These are phyloP conservation scores for Leucosporidium creatinivorum DNA, from an alignment of 768 basidiomycete species.

Conservation along the genomic window DNA sequence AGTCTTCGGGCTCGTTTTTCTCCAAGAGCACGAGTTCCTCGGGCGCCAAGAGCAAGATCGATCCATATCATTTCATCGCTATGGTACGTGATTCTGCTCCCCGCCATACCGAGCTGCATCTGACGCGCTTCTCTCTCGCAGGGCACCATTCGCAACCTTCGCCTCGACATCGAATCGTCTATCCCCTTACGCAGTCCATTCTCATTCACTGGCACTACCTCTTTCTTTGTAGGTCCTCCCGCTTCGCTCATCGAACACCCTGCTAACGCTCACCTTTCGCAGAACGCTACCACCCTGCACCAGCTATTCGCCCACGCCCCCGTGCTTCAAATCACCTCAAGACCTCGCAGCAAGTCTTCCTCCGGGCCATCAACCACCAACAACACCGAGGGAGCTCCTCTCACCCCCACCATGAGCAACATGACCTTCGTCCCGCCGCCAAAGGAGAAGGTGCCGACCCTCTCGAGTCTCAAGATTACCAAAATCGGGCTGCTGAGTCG, in stretches of 20 bases:
- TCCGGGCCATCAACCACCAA: neutral
- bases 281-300: slow-evolving; percentile 38
- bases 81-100: slow-evolving; percentile 49
- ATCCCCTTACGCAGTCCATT: slow-evolving; percentile 41
- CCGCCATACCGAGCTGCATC: neutral
- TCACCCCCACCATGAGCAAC: slow-evolving; percentile 16
- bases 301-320: slow-evolving; percentile 38
- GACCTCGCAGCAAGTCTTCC: slow-evolving; percentile 9
- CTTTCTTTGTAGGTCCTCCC: slow-evolving; percentile 34
- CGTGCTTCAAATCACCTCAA: slow-evolving; percentile 34
- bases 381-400: slow-evolving; percentile 13
- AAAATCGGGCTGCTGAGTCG: slow-evolving; percentile 74
- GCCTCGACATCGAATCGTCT: slow-evolving; percentile 36
- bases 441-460: slow-evolving; percentile 9
- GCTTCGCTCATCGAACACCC: neutral
- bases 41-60: slow-evolving; percentile 63
- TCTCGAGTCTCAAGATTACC: slow-evolving; percentile 55
- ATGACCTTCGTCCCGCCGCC: slow-evolving; percentile 19
- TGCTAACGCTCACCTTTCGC: neutral
- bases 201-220: slow-evolving; percentile 41
- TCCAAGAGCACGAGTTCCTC: slow-evolving; percentile 8
- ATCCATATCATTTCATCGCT: slow-evolving; percentile 84
- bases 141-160: slow-evolving; percentile 17
- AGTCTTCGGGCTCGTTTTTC: slow-evolving; percentile 6
- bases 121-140: neutral